Percentiles rank a stretch among this genome's conserved stretches.
Evolutionary conservation across 352 stramenopile species (phyloP).

Genomic region (Phytophthora constricta): DNA sequence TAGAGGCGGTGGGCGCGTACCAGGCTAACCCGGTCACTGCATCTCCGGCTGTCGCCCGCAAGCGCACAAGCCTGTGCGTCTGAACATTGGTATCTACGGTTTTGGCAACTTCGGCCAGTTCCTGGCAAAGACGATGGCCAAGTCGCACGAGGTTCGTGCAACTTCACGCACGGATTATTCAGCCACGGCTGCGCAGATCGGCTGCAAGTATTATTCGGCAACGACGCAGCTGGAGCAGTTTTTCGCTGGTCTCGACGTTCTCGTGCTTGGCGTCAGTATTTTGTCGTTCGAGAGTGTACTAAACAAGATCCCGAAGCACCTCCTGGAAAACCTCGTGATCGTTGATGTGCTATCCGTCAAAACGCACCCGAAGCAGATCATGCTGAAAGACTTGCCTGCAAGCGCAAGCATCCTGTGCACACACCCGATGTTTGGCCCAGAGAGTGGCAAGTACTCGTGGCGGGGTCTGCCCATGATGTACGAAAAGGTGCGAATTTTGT

Average conservation of each 20-base stretch:
- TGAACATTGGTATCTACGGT: slow-evolving; percentile 96
- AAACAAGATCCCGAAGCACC: slow-evolving; percentile 62
- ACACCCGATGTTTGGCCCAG: slow-evolving; percentile 98
- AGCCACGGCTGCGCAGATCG: slow-evolving; percentile 50
- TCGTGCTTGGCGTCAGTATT: slow-evolving; percentile 91
- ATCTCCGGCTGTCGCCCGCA: slow-evolving; percentile 34
- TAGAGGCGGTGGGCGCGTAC: slow-evolving; percentile 60
- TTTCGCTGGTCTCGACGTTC: slow-evolving; percentile 93
- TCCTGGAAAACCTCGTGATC: slow-evolving; percentile 91
- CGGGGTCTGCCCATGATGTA: slow-evolving; percentile 96
- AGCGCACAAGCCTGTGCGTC: slow-evolving; percentile 43
- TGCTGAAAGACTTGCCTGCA: slow-evolving; percentile 91
- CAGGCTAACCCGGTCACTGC: slow-evolving; percentile 33
- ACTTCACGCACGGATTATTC: slow-evolving; percentile 91
- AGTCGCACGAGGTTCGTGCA: slow-evolving; percentile 89
- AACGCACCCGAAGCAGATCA: slow-evolving; percentile 94
- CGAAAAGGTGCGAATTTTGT: slow-evolving; percentile 91
- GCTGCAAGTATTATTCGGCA: slow-evolving; percentile 67
- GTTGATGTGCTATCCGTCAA: slow-evolving; percentile 99
- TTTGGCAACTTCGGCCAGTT: slow-evolving; percentile 99
- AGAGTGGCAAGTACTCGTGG: slow-evolving; percentile 96
- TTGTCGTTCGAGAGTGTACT: slow-evolving; percentile 80
- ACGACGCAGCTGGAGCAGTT: slow-evolving; percentile 88
- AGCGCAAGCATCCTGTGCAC: slow-evolving; percentile 96
- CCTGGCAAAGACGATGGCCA: slow-evolving; percentile 95